Base-by-base conservation (phyloP, 2,329 filamentous ascomycete species). In the Lecanicillium sp. region DNA sequence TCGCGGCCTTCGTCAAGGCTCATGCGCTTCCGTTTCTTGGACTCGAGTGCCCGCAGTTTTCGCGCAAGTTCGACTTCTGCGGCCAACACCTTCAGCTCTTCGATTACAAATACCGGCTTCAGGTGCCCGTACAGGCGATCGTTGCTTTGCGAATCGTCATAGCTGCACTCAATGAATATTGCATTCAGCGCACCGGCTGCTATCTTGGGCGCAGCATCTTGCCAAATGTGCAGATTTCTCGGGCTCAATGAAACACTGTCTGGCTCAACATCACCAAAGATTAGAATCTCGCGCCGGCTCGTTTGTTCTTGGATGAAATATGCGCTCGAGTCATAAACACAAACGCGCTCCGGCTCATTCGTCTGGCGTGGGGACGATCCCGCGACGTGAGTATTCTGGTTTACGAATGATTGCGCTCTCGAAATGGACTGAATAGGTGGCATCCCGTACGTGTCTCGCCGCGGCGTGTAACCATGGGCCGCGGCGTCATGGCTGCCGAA, bases 91-190 rank as follows among this genome's bases (percentile, higher is more conserved):
- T 73, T 73, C 50, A 98, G 72, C 65, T 98, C 93, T 38, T 86
- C 79, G 20, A 91, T 80, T 11, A 98, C 68, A 62, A 89, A 93
- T 1, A 82, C 75, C 0, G 93, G 93, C 30, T 88, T 87, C 12
- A 98, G 72, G 58, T 98, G 93, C 0, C 93, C 93, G 55, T 90
- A 98, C 0, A 98, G 74, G 1, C 83, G 79, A 42, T 86, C 83
- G 51, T 93, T 83, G 19, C 80, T 75, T 58, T 90, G 85, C 7
- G 79, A 79, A 63, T 96, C 85, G 52, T 89, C 86, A 64, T 91
- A 98, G 52, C 88, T 95, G 65, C 91, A 97, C 70, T 98, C 93
- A 57, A 98, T 94, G 61, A 97, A 91, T 11, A 98, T 86, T 10
- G 85, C 91, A 0, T 75, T 78, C 0, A 98, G 74, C 4, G 77